These are phyloP conservation scores for Potentilla sterilis DNA, from an alignment of 306 rosid species.

Conservation along the genomic window DNA sequence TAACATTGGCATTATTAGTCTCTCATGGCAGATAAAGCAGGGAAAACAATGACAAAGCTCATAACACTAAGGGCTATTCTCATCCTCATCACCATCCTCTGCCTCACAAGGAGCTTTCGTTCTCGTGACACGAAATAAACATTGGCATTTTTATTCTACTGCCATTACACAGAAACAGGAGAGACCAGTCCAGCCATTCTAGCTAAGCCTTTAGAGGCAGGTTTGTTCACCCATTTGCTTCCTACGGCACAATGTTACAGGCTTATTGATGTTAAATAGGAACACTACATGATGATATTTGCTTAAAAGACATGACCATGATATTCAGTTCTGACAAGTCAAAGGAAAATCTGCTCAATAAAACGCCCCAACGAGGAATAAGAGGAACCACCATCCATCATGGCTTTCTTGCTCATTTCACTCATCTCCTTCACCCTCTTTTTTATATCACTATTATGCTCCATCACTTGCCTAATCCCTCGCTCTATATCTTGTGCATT, in stretches of 20 bases:
- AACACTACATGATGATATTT: neutral
- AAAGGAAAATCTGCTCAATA: neutral
- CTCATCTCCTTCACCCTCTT: constrained; percentile 23
- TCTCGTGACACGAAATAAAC: too few relatives aligned
- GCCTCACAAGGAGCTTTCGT: too few relatives aligned
- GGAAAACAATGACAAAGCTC: too few relatives aligned
- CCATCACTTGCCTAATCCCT: constrained; percentile 24
- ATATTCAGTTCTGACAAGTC: neutral
- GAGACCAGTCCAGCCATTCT: neutral
- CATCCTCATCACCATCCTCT: too few relatives aligned
- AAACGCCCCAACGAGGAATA: constrained; percentile 15
- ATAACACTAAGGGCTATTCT: too few relatives aligned
- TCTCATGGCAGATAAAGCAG: too few relatives aligned
- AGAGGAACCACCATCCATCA: constrained; percentile 27
- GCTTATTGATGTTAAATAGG: neutral
- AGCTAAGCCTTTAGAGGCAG: neutral
- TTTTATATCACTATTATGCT: neutral
- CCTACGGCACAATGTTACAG: neutral
- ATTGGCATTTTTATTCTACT: neutral
- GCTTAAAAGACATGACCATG: neutral
- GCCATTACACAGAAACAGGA: neutral
- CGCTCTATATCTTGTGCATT: constrained; percentile 21
- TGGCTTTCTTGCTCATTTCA: neutral
- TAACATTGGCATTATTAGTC: too few relatives aligned
- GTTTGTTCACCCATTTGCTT: neutral